Conservation (phyloP, 176 grass and related monocot genomes). For the Oryza nivara region DNA sequence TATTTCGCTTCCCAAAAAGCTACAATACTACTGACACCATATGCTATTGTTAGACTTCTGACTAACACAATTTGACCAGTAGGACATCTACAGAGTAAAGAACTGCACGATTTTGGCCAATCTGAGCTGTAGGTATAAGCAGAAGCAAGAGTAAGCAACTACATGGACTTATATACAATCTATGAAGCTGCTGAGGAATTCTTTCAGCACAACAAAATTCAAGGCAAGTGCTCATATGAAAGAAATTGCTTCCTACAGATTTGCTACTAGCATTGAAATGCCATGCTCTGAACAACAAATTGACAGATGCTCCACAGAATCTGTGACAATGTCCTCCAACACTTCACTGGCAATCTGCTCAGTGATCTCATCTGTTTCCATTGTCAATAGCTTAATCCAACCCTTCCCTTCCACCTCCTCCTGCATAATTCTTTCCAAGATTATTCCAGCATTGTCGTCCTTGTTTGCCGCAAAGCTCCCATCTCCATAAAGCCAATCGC, state of each 20-base stretch:
- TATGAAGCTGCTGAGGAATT: slow-evolving; percentile 34
- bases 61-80: background rate
- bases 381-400: slow-evolving; percentile 56
- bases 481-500: slow-evolving; percentile 56
- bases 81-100: background rate
- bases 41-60: background rate
- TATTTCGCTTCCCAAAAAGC: slow-evolving; percentile 34
- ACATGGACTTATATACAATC: slow-evolving; percentile 25
- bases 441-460: slow-evolving; percentile 27
- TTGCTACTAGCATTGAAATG: background rate
- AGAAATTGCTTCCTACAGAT: slow-evolving; percentile 48
- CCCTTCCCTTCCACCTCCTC: slow-evolving; percentile 62
- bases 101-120: background rate
- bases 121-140: slow-evolving; percentile 17
- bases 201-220: slow-evolving; percentile 25
- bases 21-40: background rate
- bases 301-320: slow-evolving; percentile 43
- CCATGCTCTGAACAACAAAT: slow-evolving; percentile 41
- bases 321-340: slow-evolving; percentile 68
- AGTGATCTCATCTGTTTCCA: slow-evolving; percentile 56
- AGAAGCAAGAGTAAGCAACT: slow-evolving; percentile 26
- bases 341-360: slow-evolving; percentile 55
- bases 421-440: slow-evolving; percentile 62
- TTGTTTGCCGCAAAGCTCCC: slow-evolving; percentile 33
- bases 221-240: slow-evolving; percentile 27